Conservation (phyloP, 352 stramenopile genomes). For the Phytophthora ohioensis region DNA sequence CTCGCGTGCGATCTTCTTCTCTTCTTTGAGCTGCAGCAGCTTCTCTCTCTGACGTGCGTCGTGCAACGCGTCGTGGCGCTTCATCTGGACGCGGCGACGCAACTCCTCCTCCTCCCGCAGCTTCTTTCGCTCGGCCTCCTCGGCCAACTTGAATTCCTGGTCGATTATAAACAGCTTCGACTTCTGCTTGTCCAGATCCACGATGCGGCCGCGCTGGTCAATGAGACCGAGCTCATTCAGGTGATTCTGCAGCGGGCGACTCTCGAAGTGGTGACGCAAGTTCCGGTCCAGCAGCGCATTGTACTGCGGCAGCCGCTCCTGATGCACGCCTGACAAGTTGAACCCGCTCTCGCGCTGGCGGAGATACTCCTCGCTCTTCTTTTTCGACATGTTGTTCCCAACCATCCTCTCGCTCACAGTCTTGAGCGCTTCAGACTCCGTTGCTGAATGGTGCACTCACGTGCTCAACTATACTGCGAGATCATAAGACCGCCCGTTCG, state of each 20-base stretch:
- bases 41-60: constrained; percentile 84
- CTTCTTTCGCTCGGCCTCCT: constrained; percentile 76
- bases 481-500: constrained; percentile 32
- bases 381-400: constrained; percentile 31
- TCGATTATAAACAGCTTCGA: constrained; percentile 93
- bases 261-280: constrained; percentile 92
- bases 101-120: constrained; percentile 90
- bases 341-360: constrained; percentile 70
- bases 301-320: constrained; percentile 82
- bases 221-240: constrained; percentile 85
- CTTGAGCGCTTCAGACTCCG: constrained; percentile 4
- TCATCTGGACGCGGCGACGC: constrained; percentile 87
- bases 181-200: constrained; percentile 91
- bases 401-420: constrained; percentile 22
- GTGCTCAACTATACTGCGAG: neutral
- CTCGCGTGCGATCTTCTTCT: constrained; percentile 87
- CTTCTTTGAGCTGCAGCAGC: constrained; percentile 88
- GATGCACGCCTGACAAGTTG: constrained; percentile 63
- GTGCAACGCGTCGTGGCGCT: constrained; percentile 87
- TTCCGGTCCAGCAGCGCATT: constrained; percentile 92
- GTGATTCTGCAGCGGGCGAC: constrained; percentile 74
- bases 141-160: constrained; percentile 91
- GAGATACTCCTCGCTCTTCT: constrained; percentile 55
- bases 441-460: constrained; percentile 22
- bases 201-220: constrained; percentile 89